These are phyloP conservation scores for Nannochloris sp. DNA, from an alignment of 139 green algal species.

Conservation along the genomic window DNA sequence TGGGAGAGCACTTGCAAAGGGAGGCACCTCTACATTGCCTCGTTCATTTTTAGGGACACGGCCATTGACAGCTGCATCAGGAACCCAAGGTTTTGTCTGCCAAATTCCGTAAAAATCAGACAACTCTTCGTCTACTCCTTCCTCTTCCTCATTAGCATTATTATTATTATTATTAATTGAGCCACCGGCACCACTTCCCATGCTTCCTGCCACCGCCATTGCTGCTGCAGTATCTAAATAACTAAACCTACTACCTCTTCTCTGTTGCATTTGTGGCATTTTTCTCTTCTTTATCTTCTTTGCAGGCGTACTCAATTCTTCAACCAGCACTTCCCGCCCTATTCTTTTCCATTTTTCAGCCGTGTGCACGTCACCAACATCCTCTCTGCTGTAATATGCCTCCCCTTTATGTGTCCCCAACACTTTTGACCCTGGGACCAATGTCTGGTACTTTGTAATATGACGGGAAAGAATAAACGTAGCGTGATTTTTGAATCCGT, in stretches of 20 bases:
- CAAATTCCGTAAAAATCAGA: conserved; percentile 68
- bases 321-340: conserved; percentile 47
- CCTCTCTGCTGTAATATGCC: conserved; percentile 47
- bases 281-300: conserved; percentile 61
- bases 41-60: conserved; percentile 73
- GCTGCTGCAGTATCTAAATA: no score
- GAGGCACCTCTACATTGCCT: conserved; percentile 76
- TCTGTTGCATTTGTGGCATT: neutral
- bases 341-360: conserved; percentile 48
- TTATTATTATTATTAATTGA: neutral
- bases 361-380: conserved; percentile 48
- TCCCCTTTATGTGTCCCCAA: conserved; percentile 47
- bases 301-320: conserved; percentile 45
- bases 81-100: conserved; percentile 61
- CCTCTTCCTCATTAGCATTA: neutral
- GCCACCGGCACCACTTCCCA: neutral
- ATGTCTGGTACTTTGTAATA: conserved; percentile 66
- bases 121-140: conserved; percentile 3
- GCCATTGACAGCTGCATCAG: conserved; percentile 46
- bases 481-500: conserved; percentile 69
- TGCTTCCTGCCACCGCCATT: no score
- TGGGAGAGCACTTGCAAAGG: conserved; percentile 51
- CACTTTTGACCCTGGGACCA: conserved; percentile 25
- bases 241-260: neutral
- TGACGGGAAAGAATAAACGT: conserved; percentile 73